These are phyloP conservation scores for Coniophora puteana DNA, from an alignment of 1,284 basidiomycete species.

Conservation along the genomic window DNA sequence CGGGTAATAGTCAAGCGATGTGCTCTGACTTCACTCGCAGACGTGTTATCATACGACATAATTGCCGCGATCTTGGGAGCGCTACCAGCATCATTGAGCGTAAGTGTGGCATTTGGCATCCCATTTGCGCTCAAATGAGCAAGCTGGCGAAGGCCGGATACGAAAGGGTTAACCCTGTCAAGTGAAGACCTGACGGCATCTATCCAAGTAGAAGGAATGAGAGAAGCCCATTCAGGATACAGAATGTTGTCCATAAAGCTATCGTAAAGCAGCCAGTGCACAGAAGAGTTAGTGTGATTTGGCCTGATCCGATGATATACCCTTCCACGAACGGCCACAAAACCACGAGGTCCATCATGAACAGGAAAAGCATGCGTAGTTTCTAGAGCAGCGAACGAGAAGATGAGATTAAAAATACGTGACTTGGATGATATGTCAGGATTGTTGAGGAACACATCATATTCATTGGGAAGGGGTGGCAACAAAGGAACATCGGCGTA, in stretches of 20 bases:
- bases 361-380: conserved; percentile 23
- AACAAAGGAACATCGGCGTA: conserved; percentile 13
- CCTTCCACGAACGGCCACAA: conserved; percentile 27
- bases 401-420: conserved; percentile 25
- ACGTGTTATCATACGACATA: conserved; percentile 25
- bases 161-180: conserved; percentile 22
- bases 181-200: conserved; percentile 15
- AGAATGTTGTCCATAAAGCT: conserved; percentile 16
- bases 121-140: background rate
- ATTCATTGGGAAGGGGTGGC: conserved; percentile 17
- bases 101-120: conserved; percentile 11
- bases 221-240: conserved; percentile 3
- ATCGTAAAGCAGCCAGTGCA: conserved; percentile 33
- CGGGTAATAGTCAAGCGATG: conserved; percentile 15
- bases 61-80: conserved; percentile 30
- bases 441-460: conserved; percentile 13
- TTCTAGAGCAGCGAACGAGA: conserved; percentile 31
- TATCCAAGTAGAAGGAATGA: conserved; percentile 23
- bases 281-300: conserved; percentile 18
- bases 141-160: conserved; percentile 6
- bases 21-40: conserved; percentile 12
- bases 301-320: conserved; percentile 30
- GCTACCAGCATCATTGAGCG: conserved; percentile 19
- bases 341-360: conserved; percentile 10
- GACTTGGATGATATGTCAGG: conserved; percentile 20